Percentiles rank a stretch among this genome's conserved stretches.
Evolutionary conservation across 228 moss, liverwort and hornwort species (phyloP).

Genomic region (Sphagnum fallax): DNA sequence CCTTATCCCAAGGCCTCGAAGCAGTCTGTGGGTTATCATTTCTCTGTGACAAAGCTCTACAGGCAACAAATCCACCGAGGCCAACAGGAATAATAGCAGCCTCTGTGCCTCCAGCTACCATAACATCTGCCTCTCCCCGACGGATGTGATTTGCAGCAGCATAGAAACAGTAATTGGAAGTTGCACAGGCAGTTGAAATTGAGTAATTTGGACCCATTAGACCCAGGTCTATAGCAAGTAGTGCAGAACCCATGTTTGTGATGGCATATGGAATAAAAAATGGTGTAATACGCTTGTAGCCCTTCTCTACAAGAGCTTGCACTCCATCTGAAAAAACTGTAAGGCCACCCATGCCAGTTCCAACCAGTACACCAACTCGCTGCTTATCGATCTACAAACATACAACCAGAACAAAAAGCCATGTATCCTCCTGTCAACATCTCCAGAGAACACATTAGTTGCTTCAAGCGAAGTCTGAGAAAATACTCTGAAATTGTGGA

Average conservation of each 20-base stretch:
- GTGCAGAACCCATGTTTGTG: slow-evolving; percentile 94
- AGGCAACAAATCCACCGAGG: slow-evolving; percentile 89
- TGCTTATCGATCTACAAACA: slow-evolving; percentile 75
- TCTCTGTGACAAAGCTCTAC: slow-evolving; percentile 83
- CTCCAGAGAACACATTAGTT: not conserved
- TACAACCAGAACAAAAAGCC: not conserved
- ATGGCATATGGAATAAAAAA: slow-evolving; percentile 98
- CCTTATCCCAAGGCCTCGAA: slow-evolving; percentile 94
- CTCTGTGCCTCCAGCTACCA: slow-evolving; percentile 94
- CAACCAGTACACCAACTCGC: slow-evolving; percentile 77
- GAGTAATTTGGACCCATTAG: slow-evolving; percentile 98
- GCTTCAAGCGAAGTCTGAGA: not conserved
- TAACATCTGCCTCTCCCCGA: slow-evolving; percentile 89
- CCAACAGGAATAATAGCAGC: slow-evolving; percentile 95
- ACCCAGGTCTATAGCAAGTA: slow-evolving; percentile 85
- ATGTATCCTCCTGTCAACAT: not conserved
- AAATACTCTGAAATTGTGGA: too few species aligned
- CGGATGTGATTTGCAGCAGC: slow-evolving; percentile 98
- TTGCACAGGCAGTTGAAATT: slow-evolving; percentile 87
- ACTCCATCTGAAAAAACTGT: slow-evolving; percentile 94
- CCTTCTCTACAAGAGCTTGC: slow-evolving; percentile 86
- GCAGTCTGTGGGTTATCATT: slow-evolving; percentile 89
- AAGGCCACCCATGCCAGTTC: slow-evolving; percentile 96
- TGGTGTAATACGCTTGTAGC: slow-evolving; percentile 82
- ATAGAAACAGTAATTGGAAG: slow-evolving; percentile 93